Conservation (phyloP, 768 basidiomycete species). For the Collybia mongolica region DNA sequence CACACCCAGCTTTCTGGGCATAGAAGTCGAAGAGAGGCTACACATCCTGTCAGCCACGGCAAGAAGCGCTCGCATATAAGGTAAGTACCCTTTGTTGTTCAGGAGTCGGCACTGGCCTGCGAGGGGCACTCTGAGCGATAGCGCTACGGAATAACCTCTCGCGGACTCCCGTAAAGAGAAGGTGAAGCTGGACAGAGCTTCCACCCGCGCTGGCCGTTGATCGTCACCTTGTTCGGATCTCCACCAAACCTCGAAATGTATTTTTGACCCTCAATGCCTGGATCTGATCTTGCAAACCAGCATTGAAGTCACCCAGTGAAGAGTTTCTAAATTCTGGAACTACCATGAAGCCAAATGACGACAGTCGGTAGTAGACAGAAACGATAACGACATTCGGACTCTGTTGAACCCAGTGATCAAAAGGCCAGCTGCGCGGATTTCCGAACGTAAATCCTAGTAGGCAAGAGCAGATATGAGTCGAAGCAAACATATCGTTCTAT, state of each 20-base stretch:
- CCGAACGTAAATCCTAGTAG: constrained; percentile 52
- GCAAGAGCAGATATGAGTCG: not conserved
- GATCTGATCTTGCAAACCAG: constrained; percentile 47
- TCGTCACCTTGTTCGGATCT: constrained; percentile 52
- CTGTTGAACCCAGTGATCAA: constrained; percentile 64
- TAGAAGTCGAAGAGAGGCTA: constrained; percentile 56
- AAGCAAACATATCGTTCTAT: not conserved
- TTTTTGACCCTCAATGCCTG: constrained; percentile 59
- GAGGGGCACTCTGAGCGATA: constrained; percentile 62
- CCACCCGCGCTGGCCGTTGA: constrained; percentile 64
- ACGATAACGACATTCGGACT: constrained; percentile 62
- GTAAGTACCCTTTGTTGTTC: constrained; percentile 48
- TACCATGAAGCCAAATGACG: constrained; percentile 62
- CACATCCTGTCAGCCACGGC: not conserved
- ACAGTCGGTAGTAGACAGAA: constrained; percentile 65
- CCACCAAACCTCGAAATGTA: constrained; percentile 67
- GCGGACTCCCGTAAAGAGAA: constrained; percentile 39
- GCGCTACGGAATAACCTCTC: constrained; percentile 47
- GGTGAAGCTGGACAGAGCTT: constrained; percentile 55
- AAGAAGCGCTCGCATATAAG: not conserved
- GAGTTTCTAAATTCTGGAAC: constrained; percentile 48
- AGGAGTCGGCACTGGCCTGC: constrained; percentile 48
- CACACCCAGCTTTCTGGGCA: constrained; percentile 49
- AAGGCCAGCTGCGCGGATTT: constrained; percentile 66
- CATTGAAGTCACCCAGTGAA: constrained; percentile 15